These are phyloP conservation scores for Clavispora fructus DNA, from an alignment of 805 yeast genomes.

Conservation along the genomic window DNA sequence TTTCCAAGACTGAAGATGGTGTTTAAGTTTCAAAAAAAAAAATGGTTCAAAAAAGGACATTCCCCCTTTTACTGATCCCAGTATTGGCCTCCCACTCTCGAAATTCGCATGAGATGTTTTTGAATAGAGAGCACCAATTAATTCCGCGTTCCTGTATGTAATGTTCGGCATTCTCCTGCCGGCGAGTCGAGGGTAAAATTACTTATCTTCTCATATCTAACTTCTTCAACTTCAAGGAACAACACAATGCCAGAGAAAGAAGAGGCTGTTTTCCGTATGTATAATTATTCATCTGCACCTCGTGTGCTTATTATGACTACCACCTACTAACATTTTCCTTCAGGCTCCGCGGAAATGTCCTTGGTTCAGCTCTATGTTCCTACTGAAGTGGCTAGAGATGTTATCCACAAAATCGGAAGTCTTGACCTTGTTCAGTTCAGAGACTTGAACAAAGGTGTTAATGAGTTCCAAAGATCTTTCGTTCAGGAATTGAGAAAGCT, in stretches of 20 bases:
- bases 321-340: conserved; percentile 16
- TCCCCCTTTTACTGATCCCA: too few relatives aligned
- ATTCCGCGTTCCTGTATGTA: background rate
- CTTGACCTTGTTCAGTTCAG: conserved; percentile 82
- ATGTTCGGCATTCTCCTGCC: background rate
- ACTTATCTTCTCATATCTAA: background rate
- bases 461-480: conserved; percentile 83
- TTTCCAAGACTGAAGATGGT: too few relatives aligned
- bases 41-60: too few relatives aligned
- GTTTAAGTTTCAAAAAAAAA: too few relatives aligned
- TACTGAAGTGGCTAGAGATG: conserved; percentile 81
- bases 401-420: conserved; percentile 82
- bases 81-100: too few relatives aligned
- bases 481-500: conserved; percentile 80
- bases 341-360: conserved; percentile 94
- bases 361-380: conserved; percentile 88
- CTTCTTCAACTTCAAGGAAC: background rate
- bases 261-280: conserved; percentile 45
- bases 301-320: background rate
- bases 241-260: conserved; percentile 26
- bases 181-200: background rate
- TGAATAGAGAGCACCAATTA: background rate
- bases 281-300: background rate
- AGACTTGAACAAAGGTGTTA: conserved; percentile 72
- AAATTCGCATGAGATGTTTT: too few relatives aligned